These are phyloP conservation scores for Boletellus ananas DNA, from an alignment of 768 basidiomycete species.

Conservation along the genomic window DNA sequence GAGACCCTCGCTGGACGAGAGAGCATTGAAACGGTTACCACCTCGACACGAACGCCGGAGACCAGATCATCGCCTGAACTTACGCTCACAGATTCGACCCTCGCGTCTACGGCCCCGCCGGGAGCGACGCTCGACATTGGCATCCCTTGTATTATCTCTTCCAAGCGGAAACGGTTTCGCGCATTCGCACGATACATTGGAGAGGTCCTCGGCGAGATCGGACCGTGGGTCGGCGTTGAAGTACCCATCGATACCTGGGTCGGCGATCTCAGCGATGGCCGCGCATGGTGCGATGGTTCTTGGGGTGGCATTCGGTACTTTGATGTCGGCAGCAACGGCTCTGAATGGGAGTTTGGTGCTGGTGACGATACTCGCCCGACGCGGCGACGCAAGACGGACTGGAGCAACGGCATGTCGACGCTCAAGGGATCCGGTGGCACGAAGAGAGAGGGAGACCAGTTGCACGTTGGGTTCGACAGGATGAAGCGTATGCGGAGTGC, in stretches of 20 bases:
- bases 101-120: conserved; percentile 19
- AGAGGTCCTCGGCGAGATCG: conserved; percentile 74
- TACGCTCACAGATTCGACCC: conserved; percentile 24
- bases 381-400: conserved; percentile 22
- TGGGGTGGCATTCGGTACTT: conserved; percentile 84
- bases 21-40: conserved; percentile 28
- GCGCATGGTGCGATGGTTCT: conserved; percentile 84
- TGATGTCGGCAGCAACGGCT: conserved; percentile 57
- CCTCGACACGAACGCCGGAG: conserved; percentile 16
- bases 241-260: conserved; percentile 64
- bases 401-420: conserved; percentile 31
- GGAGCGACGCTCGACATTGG: conserved; percentile 82
- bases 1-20: conserved; percentile 21
- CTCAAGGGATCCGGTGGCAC: conserved; percentile 32
- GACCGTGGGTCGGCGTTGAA: conserved; percentile 91
- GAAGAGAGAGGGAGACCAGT: conserved; percentile 59
- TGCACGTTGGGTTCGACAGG: conserved; percentile 36
- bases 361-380: conserved; percentile 36
- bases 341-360: conserved; percentile 62
- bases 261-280: conserved; percentile 49
- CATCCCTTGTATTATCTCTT: conserved; percentile 86
- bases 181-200: conserved; percentile 88
- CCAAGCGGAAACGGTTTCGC: conserved; percentile 77
- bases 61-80: conserved; percentile 15
- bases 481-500: conserved; percentile 62